Evolutionary conservation across 116 monocot genomes (phyloP), one percentile per base, ranked within the genome.

Genomic region (Trichopus zeylanicus): DNA sequence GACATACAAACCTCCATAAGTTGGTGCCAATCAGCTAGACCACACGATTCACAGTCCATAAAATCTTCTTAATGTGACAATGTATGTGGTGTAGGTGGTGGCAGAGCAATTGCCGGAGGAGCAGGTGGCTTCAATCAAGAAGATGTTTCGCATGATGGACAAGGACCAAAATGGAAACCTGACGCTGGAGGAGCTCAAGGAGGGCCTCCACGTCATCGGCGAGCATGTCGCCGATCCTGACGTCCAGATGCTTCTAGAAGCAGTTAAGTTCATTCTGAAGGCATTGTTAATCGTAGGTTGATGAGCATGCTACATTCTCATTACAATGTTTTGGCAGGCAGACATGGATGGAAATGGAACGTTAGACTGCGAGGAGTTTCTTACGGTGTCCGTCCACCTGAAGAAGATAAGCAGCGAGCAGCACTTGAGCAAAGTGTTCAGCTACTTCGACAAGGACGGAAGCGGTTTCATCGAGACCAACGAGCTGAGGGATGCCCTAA

Each of bases 121-220:
- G 53, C 76, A 85, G 73, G 60, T 85, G 27, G 79, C 75, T 28
- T 68, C 62, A n/a, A 74, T 90, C 47, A 90, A 76, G 56, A 62
- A 90, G 62, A 66, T 85, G 70, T 90, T 90, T 53, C 18, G 81
- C 25, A 69, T 76, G 76, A 81, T 90, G 90, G 90, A 90, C 34
- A 85, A 65, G 0, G 73, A 90, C 57, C 76, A 90, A 23, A 81
- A 85, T 22, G 90, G 79, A 9, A 79, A 74, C 33, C 64, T 86
- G 18, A 91, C 91, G 16, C 20, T 86, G 3, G 77, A 91, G 60
- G 82, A 85, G 56, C 86, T 91, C 7, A 77, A 67, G 58, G 70
- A 79, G 58, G 91, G 85, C 0, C 61, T 91, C 13, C 67, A 71
- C 23, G 39, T 47, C 31, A 77, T 79, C 11, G 89, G 84, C 9